These are phyloP conservation scores for Lactarius hatsudake DNA, from an alignment of 768 basidiomycete species.

Conservation along the genomic window DNA sequence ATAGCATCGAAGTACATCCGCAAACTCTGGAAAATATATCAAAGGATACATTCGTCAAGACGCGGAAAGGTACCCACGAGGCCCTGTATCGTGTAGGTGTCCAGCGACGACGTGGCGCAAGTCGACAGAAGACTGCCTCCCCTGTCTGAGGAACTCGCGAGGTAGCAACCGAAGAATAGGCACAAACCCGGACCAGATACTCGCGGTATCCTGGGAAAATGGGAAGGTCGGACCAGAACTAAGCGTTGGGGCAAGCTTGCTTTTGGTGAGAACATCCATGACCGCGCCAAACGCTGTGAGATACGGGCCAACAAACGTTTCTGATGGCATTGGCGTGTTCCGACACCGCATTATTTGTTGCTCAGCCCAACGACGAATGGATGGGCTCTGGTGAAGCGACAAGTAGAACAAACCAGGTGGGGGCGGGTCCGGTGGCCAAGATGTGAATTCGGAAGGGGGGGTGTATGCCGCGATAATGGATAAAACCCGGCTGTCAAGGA, in stretches of 20 bases:
- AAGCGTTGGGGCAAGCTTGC: background rate
- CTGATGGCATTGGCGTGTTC: constrained; percentile 44
- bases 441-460: constrained; percentile 38
- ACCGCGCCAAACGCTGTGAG: constrained; percentile 42
- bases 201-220: constrained; percentile 40
- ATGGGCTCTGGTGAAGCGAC: constrained; percentile 46
- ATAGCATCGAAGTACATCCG: constrained; percentile 55
- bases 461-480: constrained; percentile 39
- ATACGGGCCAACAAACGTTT: constrained; percentile 50
- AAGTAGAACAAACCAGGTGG: constrained; percentile 62
- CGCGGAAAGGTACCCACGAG: constrained; percentile 47
- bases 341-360: constrained; percentile 41
- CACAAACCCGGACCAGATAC: constrained; percentile 53
- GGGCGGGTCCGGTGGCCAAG: constrained; percentile 58
- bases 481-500: constrained; percentile 50
- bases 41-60: constrained; percentile 14
- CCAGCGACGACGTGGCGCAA: constrained; percentile 53
- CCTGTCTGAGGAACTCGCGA: constrained; percentile 38
- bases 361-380: constrained; percentile 61
- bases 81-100: constrained; percentile 58
- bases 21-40: constrained; percentile 48
- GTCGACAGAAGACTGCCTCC: constrained; percentile 38
- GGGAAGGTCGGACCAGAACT: constrained; percentile 11
- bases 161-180: constrained; percentile 56
- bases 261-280: constrained; percentile 32